Conservation (phyloP, 2,329 filamentous ascomycete species). For the Aspergillus fijiensis region DNA sequence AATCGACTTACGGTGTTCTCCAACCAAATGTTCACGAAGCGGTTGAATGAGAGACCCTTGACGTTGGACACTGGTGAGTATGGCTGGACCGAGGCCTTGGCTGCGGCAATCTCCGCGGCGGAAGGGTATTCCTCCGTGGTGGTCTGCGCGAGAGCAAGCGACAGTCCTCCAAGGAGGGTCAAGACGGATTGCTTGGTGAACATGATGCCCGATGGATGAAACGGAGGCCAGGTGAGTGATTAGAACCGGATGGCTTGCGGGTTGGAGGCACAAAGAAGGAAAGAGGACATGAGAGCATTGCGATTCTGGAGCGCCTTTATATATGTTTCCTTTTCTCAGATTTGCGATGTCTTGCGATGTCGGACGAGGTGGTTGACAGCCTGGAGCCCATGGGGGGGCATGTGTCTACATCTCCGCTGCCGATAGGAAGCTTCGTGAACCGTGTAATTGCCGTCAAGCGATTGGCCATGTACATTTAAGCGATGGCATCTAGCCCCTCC, state of each 20-base stretch:
- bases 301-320: background rate
- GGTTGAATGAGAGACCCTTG: constrained; percentile 70
- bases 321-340: background rate
- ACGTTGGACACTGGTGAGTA: constrained; percentile 62
- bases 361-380: background rate
- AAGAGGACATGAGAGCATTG: background rate
- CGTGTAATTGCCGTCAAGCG: background rate
- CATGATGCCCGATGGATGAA: constrained; percentile 16
- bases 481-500: background rate
- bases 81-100: constrained; percentile 58
- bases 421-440: background rate
- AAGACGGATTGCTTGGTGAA: constrained; percentile 20
- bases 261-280: background rate
- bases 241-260: background rate
- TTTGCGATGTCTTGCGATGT: background rate
- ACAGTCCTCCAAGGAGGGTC: constrained; percentile 24
- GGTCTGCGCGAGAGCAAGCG: constrained; percentile 23
- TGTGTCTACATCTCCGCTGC: background rate
- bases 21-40: constrained; percentile 71
- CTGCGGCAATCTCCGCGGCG: constrained; percentile 27
- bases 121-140: constrained; percentile 27
- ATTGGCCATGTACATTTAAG: constrained; percentile 11
- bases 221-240: background rate
- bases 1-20: constrained; percentile 64
- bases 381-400: background rate